These are phyloP conservation scores for Periconia sp. DNA, from an alignment of 2,329 filamentous ascomycete genomes.

Conservation along the genomic window DNA sequence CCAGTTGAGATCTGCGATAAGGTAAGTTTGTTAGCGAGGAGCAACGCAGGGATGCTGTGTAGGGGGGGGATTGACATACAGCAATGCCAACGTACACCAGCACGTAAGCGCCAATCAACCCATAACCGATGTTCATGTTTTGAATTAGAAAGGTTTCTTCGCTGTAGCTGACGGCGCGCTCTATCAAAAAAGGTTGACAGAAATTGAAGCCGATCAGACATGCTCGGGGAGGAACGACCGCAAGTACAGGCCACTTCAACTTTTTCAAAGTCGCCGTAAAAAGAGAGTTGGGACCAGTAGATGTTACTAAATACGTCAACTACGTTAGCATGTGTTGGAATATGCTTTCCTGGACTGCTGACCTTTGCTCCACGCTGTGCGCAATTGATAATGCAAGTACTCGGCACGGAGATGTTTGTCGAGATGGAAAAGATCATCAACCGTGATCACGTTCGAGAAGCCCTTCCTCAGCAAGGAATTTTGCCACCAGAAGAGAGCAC, in stretches of 20 bases:
- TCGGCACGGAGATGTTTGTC: slow-evolving; percentile 50
- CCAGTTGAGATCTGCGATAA: slow-evolving; percentile 31
- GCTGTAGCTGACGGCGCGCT: slow-evolving; percentile 32
- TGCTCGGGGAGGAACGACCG: slow-evolving; percentile 30
- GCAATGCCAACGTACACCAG: slow-evolving; percentile 39
- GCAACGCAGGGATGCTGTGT: not conserved
- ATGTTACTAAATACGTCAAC: slow-evolving; percentile 11
- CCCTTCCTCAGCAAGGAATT: slow-evolving; percentile 55
- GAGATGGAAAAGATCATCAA: slow-evolving; percentile 49
- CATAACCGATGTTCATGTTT: slow-evolving; percentile 33
- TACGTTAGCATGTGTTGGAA: slow-evolving; percentile 2
- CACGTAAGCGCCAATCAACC: slow-evolving; percentile 36
- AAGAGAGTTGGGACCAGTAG: slow-evolving; percentile 23
- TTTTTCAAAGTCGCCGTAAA: slow-evolving; percentile 26
- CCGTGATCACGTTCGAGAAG: slow-evolving; percentile 46
- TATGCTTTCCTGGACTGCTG: slow-evolving; percentile 7
- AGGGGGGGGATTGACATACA: slow-evolving; percentile 19
- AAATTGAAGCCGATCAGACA: slow-evolving; percentile 41
- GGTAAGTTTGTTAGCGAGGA: slow-evolving; percentile 14
- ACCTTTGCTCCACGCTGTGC: slow-evolving; percentile 46
- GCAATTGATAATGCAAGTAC: slow-evolving; percentile 42
- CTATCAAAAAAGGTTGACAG: slow-evolving; percentile 40
- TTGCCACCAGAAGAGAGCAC: slow-evolving; percentile 57
- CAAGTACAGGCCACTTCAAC: slow-evolving; percentile 34
- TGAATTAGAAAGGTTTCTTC: slow-evolving; percentile 16